Evolutionary conservation across 352 stramenopile genomes (phyloP).

Genomic region (Pythium oligandrum): DNA sequence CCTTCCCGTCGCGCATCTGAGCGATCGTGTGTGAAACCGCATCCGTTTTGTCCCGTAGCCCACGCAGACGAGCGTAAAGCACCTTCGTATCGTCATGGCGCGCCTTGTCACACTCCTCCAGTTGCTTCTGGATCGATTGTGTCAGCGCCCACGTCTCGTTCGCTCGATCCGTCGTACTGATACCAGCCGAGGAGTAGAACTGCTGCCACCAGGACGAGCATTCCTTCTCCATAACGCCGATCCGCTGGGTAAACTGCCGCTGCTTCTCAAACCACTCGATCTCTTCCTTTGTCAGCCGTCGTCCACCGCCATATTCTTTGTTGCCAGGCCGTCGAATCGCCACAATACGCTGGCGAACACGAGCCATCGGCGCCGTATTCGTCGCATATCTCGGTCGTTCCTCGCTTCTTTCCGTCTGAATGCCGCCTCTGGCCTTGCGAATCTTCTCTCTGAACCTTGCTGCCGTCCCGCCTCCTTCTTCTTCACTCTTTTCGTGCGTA

Average conservation of each 20-base stretch:
- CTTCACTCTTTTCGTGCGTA: background rate
- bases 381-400: conserved; percentile 14
- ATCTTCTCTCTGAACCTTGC: conserved; percentile 35
- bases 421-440: conserved; percentile 27
- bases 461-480: conserved; percentile 8
- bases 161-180: background rate
- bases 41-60: conserved; percentile 23
- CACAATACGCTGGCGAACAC: conserved; percentile 22
- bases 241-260: conserved; percentile 35
- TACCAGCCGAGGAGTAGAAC: conserved; percentile 36
- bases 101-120: conserved; percentile 28
- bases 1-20: conserved; percentile 37
- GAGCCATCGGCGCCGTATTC: background rate
- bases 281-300: conserved; percentile 31
- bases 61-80: conserved; percentile 31
- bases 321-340: conserved; percentile 25
- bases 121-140: conserved; percentile 35
- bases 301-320: conserved; percentile 1
- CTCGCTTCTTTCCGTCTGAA: conserved; percentile 41
- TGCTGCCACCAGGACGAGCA: conserved; percentile 37
- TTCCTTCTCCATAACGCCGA: conserved; percentile 46
- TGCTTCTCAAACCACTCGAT: conserved; percentile 67
- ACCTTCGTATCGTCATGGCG: conserved; percentile 24
- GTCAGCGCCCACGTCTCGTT: conserved; percentile 7
- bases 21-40: conserved; percentile 37